A percentile compares a stretch with the other conserved stretches of the same genome.
These are phyloP conservation scores for Akanthomyces dipterigenus DNA, from an alignment of 2,329 filamentous ascomycete genomes.

Conservation along the genomic window DNA sequence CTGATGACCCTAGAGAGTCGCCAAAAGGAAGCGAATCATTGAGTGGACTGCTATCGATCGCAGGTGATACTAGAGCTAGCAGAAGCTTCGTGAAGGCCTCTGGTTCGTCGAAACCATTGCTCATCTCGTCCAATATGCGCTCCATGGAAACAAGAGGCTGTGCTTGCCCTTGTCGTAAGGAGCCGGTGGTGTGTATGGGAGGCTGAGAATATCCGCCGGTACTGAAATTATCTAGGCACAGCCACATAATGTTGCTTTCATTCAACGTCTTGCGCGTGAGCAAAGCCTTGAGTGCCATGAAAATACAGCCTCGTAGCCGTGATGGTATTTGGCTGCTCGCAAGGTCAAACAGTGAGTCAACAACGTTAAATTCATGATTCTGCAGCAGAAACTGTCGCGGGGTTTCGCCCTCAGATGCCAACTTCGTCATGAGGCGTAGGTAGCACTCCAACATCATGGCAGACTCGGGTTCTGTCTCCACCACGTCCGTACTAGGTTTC, in stretches of 20 bases:
- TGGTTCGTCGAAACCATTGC: slow-evolving; percentile 75
- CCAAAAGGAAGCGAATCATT: slow-evolving; percentile 80
- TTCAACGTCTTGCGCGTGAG: slow-evolving; percentile 65
- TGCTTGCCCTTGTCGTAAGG: slow-evolving; percentile 26
- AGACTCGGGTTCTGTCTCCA: slow-evolving; percentile 82
- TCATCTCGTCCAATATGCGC: slow-evolving; percentile 65
- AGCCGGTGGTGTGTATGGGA: slow-evolving; percentile 24
- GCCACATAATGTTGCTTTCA: slow-evolving; percentile 72
- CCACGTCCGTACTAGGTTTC: slow-evolving; percentile 57
- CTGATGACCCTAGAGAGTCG: slow-evolving; percentile 70
- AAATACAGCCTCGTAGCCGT: slow-evolving; percentile 75
- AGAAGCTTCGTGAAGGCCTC: slow-evolving; percentile 78
- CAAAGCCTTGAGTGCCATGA: slow-evolving; percentile 68
- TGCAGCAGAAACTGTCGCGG: slow-evolving; percentile 70
- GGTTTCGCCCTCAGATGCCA: slow-evolving; percentile 65
- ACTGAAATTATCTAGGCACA: slow-evolving; percentile 71
- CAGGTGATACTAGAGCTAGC: slow-evolving; percentile 62
- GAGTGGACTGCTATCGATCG: slow-evolving; percentile 51
- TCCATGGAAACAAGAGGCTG: slow-evolving; percentile 44
- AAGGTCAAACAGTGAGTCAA: slow-evolving; percentile 69
- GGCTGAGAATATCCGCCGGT: slow-evolving; percentile 46
- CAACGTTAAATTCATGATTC: slow-evolving; percentile 57
- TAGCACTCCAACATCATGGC: slow-evolving; percentile 97
- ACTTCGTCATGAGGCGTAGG: slow-evolving; percentile 75
- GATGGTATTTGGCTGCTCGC: slow-evolving; percentile 70